Evolutionary conservation across 306 rosid genomes (phyloP).

Genomic region (Corylus americana): DNA sequence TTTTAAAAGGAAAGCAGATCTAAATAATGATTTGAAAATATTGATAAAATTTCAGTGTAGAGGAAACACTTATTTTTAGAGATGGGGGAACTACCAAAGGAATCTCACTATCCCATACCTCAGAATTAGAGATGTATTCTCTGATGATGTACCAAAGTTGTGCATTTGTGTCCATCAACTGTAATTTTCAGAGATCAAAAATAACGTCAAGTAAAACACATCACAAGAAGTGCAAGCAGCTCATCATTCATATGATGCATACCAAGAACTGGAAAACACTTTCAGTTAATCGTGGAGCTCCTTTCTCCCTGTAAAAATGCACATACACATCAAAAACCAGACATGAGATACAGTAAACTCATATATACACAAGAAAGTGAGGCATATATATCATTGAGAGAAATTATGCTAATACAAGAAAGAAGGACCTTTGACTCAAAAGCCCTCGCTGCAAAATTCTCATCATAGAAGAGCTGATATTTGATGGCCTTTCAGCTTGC

Average conservation of each 20-base stretch:
- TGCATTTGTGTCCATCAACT: slow-evolving; percentile 98
- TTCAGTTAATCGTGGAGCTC: slow-evolving; percentile 82
- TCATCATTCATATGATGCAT: slow-evolving; percentile 44
- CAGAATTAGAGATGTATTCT: slow-evolving; percentile 92
- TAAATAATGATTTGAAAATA: not conserved
- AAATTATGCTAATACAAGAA: slow-evolving; percentile 17
- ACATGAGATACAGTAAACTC: slow-evolving; percentile 18
- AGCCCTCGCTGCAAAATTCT: slow-evolving; percentile 90
- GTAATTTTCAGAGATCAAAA: slow-evolving; percentile 40
- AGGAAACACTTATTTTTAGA: not conserved
- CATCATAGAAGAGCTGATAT: slow-evolving; percentile 82
- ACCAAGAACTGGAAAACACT: slow-evolving; percentile 99
- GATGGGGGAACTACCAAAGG: slow-evolving; percentile 2
- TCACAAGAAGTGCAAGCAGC: slow-evolving; percentile 31
- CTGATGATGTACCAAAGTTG: slow-evolving; percentile 98
- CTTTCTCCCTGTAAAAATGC: slow-evolving; percentile 66
- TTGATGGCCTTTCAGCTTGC: slow-evolving; percentile 73
- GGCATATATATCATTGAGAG: slow-evolving; percentile 12
- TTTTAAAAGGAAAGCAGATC: not conserved
- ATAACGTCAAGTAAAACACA: slow-evolving; percentile 34
- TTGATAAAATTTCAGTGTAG: not conserved
- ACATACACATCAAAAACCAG: slow-evolving; percentile 24
- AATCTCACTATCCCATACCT: slow-evolving; percentile 48
- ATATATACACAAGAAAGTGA: not conserved
- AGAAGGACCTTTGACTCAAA: slow-evolving; percentile 73